A percentile compares a stretch with the other conserved stretches of the same genome.
These are phyloP conservation scores for Lathyrus sativus DNA, from an alignment of 306 rosid species.

Conservation along the genomic window DNA sequence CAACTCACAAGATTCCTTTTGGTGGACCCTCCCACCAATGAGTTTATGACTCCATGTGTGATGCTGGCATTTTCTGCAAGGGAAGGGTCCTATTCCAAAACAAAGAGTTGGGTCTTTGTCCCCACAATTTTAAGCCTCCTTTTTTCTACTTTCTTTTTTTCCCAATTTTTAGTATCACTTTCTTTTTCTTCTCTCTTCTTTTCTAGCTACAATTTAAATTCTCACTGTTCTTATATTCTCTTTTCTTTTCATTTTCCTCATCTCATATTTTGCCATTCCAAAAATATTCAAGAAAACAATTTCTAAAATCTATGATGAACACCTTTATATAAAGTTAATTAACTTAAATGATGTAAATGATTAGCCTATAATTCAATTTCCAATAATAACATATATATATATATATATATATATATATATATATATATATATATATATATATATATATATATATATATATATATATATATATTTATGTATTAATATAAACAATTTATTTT, in stretches of 20 bases:
- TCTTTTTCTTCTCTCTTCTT: slow-evolving; percentile 9
- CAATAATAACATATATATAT: no score
- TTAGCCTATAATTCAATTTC: no score
- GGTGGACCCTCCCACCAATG: slow-evolving; percentile 55
- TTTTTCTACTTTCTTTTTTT: slow-evolving; percentile 16
- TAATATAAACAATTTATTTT: no score
- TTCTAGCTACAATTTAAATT: slow-evolving; percentile 18
- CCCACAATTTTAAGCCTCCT: slow-evolving; percentile 46
- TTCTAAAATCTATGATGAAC: no score
- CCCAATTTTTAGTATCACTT: slow-evolving; percentile 21
- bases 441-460: no score
- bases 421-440: no score
- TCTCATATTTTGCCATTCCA: background rate
- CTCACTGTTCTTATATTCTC: background rate
- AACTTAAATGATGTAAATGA: no score
- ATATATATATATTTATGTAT: no score
- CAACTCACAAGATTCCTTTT: slow-evolving; percentile 58
- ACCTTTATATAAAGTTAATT: no score
- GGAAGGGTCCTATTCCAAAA: slow-evolving; percentile 43
- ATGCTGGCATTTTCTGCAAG: slow-evolving; percentile 58
- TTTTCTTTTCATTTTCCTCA: background rate
- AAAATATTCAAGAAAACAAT: background rate
- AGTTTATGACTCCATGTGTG: slow-evolving; percentile 72
- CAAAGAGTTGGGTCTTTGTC: slow-evolving; percentile 47
- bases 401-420: no score